Base-by-base conservation (phyloP, 2,329 filamentous ascomycete genomes). In the Beauveria caledonica region DNA sequence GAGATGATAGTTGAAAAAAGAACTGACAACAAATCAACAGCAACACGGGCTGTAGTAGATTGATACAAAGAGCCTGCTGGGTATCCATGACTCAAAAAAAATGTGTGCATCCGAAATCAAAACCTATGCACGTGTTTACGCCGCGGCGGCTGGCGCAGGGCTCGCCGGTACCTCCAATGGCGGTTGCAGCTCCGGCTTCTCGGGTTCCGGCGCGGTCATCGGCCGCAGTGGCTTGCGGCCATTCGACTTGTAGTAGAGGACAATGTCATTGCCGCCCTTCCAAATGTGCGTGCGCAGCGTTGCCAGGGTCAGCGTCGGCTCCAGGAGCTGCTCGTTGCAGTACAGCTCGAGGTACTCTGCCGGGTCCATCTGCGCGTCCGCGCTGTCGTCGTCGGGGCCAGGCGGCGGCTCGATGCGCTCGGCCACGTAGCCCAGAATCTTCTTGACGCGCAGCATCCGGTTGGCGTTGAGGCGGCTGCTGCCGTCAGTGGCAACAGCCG, bases 271-370 rank as follows among this genome's bases (percentile, higher is more conserved):
- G n/a, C 91, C 91, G 48, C 90, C 91, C 68, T 95, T 91, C 94
- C 94, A 99, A 58, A 97, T 80, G 70, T 96, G 92, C 2, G 92
- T 88, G 36, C 93, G 87, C 48, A 99, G 86, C 0, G 92, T 97
- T 5, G 92, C 91, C n/a, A 99, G 83, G 40, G 89, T 97, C 88
- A 96, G 97, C 36, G 87, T 88, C 7, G 87, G 85, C 2, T 88
- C 84, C 27, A 97, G 79, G 62, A 88, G 73, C 82, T 86, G 63
- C 59, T 92, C 89, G 70, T 97, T 92, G 74, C 94, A 97, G 72
- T 96, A 96, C 54, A 99, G 77, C 71, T 99, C 94, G 36, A 99
- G 77, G 74, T 97, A 97, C 69, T 97, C 91, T 71, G 97, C 93
- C 1, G 93, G 90, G 68, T 83, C 87, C 69, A 95, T 75, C 17